Evolutionary conservation across 768 basidiomycete species (phyloP), one percentile per base, ranked within the genome.

Genomic region (Kwoniella dendrophila): DNA sequence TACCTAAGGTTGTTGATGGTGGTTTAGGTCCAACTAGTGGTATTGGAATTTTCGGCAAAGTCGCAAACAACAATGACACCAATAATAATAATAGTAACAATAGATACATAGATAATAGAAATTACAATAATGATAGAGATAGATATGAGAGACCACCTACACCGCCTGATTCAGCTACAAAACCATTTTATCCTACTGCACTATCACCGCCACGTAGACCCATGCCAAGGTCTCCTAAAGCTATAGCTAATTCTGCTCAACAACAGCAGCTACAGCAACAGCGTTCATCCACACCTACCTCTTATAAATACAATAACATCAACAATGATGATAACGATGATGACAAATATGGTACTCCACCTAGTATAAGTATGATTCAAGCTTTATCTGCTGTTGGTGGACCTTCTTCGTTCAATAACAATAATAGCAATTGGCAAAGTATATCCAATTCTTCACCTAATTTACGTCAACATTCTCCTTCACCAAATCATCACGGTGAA

Each of bases 151-250:
- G 43, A 24, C 67, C 59, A 32, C 58, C 52, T 20, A 63, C 69
- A 7, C 69, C 62, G 11, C 66, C 50, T 38, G 57, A 57, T 41
- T 48, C 55, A 0, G 58, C 43, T 22, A 32, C 55, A 20, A 41
- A 36, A 24, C 55, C 48, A 8, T 50, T 62, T 14, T 67, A 64
- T 34, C 63, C 69, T 24, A 67, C 71, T 16, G 71, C 68, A 0
- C 49, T 72, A 20, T 72, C 71, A 2, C 71, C 71, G 11, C 68
- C 71, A 18, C 53, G 71, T 8, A 26, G 68, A 58, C 62, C 68
- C 3, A 63, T 72, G 62, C 71, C 64, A 10, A 45, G 34, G 30
- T 69, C 70, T 8, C 67, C 71, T 43, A 33, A 58, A 48, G 52
- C 59, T 3, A 22, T 27, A 7, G 29, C 40, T 4, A 52, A 44